Base-by-base conservation (phyloP, 306 rosid species). In the Vigna angularis region DNA sequence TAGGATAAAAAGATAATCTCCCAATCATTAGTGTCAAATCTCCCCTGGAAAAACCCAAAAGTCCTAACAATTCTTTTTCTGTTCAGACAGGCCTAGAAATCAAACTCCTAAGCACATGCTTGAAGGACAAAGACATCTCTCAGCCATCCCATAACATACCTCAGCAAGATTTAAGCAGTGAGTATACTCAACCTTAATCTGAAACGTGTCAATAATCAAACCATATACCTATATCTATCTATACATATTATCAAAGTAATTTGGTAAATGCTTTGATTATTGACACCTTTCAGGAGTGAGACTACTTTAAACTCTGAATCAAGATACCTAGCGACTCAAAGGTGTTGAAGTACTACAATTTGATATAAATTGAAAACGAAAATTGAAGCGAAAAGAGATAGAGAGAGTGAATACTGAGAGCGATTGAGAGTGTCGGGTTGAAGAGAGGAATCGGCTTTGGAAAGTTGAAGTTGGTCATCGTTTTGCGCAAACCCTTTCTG, bases 401-500 rank as follows among this genome's bases (percentile, higher is more conserved):
- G 32, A 56, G 30, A 40, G 72, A 9, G 49, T 44, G 58, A 47
- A 1, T 62, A 75, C 80, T 75, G 72, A 13, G 51, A 6, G 53
- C 70, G 89, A 68, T 79, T 87, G 45, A 3, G 49, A 68, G 53
- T 11, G 47, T 48, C 8, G 26, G 88, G 70, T 64, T 86, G 93
- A n/a, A 80, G 68, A 64, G 88, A 75, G 0, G 86, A 83, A 49
- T 74, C 36, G 2, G 32, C 22, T 55, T 32, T 77, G 69, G 10
- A 45, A 49, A 12, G 81, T 38, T 83, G 88, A 18, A 87, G 82
- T 44, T 93, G 88, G 44, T 93, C 88, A 26, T 64, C 90, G 1
- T 89, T 76, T 17, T 88, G 87, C 53, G 88, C 78, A 71, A 93
- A 88, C 28, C 96, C 96, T 80, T 89, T 93, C 83, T 85, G 86